Conservation (phyloP, 345 rosid species). For the Cardiospermum halicacabum region DNA sequence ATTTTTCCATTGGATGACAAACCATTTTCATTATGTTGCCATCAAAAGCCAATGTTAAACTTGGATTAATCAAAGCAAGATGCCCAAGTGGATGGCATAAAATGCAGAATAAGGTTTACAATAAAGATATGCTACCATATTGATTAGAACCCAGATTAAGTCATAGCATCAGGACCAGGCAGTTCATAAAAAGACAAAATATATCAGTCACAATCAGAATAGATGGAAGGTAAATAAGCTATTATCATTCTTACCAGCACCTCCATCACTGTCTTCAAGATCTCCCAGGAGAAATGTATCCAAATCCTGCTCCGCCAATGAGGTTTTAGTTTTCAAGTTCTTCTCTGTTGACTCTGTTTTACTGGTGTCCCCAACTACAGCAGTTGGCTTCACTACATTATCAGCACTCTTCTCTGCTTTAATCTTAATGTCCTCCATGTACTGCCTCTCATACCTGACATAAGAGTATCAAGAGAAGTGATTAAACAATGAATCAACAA, state of each 20-base stretch:
- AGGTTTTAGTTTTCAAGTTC: constrained; percentile 38
- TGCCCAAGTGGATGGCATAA: background rate
- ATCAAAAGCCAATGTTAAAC: background rate
- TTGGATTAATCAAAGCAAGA: background rate
- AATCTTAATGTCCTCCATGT: constrained; percentile 63
- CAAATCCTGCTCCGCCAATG: constrained; percentile 72
- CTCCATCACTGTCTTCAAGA: constrained; percentile 83
- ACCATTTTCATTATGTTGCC: background rate
- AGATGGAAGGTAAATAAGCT: background rate
- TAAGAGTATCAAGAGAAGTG: constrained; percentile 5
- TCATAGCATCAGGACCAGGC: background rate
- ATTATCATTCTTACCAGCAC: constrained; percentile 37
- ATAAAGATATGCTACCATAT: background rate
- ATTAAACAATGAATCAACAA: background rate
- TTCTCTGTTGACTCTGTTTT: constrained; percentile 34
- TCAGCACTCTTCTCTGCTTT: constrained; percentile 57
- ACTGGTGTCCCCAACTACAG: constrained; percentile 29
- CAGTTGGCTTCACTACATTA: constrained; percentile 40
- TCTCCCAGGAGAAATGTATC: constrained; percentile 91
- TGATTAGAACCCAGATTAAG: background rate
- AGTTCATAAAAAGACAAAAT: background rate
- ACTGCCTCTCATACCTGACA: constrained; percentile 61
- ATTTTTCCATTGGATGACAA: background rate
- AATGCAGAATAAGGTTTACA: background rate
- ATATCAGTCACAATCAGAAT: background rate